A percentile compares a stretch with the other conserved stretches of the same genome.
phyloP scores from a whole-genome alignment of 129 eudicot genomes.

The Erigeron canadensis region DNA sequence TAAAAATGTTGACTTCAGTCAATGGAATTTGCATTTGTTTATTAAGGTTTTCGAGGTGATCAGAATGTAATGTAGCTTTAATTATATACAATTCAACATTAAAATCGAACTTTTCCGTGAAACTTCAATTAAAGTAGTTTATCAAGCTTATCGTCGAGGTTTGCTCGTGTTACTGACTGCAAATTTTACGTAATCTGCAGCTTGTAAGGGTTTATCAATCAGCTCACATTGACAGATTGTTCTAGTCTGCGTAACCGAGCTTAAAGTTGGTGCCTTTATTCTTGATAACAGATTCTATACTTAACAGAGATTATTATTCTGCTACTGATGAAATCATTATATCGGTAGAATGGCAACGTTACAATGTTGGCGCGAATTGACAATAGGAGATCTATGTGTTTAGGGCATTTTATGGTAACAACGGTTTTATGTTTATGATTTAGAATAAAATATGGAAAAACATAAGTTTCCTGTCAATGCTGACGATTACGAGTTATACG shows the following conservation, averaged over 20 bases:
- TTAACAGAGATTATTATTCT: conserved; percentile 7
- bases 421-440: conserved; percentile 27
- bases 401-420: conserved; percentile 34
- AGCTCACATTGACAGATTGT: background rate
- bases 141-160: too few species aligned
- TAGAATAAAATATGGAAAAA: conserved; percentile 54
- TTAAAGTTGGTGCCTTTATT: conserved; percentile 14
- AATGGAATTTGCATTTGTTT: background rate
- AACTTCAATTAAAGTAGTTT: too few species aligned
- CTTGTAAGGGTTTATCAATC: background rate
- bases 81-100: too few species aligned
- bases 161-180: background rate
- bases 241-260: background rate
- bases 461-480: conserved; percentile 70
- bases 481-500: conserved; percentile 65
- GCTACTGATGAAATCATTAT: conserved; percentile 14
- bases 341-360: conserved; percentile 33
- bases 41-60: conserved; percentile 9
- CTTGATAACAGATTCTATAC: background rate
- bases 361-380: conserved; percentile 35
- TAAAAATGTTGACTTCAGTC: conserved; percentile 17
- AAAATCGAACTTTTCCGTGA: too few species aligned
- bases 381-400: conserved; percentile 15
- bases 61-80: conserved; percentile 26
- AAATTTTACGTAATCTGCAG: background rate